Evolutionary conservation across 768 basidiomycete genomes (phyloP).

Genomic region (Pleurotus tuber-regium): DNA sequence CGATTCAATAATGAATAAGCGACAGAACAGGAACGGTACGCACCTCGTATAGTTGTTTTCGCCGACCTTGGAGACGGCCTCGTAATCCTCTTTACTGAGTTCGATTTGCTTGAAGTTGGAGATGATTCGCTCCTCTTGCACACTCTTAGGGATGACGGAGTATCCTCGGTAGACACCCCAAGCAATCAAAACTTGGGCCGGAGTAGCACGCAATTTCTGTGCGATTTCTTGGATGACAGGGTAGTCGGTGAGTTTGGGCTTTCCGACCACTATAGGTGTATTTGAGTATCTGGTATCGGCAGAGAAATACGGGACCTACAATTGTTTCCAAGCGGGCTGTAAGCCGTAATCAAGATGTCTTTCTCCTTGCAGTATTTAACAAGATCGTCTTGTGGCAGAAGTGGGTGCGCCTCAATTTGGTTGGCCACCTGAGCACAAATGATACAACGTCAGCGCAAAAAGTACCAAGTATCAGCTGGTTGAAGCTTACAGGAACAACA

Average conservation of each 20-base stretch:
- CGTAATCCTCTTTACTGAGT: constrained; percentile 64
- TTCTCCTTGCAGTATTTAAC: constrained; percentile 66
- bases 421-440: constrained; percentile 48
- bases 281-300: not conserved
- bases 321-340: constrained; percentile 81
- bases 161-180: constrained; percentile 78
- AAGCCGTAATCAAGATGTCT: constrained; percentile 65
- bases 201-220: constrained; percentile 55
- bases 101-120: constrained; percentile 79
- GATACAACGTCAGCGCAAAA: not conserved
- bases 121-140: constrained; percentile 64
- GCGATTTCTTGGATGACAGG: constrained; percentile 61
- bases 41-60: constrained; percentile 43
- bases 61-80: constrained; percentile 52
- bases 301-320: constrained; percentile 29
- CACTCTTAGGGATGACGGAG: constrained; percentile 84
- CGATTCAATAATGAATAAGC: not conserved
- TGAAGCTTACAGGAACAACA: constrained; percentile 58
- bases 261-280: constrained; percentile 45
- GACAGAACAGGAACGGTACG: constrained; percentile 1
- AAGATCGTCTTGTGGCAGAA: constrained; percentile 73
- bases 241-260: constrained; percentile 69
- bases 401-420: constrained; percentile 84
- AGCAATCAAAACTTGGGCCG: constrained; percentile 81
- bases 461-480: not conserved